Evolutionary conservation across 2,329 filamentous ascomycete species (phyloP).

Genomic region (Hawksworthiomyces lignivorus): DNA sequence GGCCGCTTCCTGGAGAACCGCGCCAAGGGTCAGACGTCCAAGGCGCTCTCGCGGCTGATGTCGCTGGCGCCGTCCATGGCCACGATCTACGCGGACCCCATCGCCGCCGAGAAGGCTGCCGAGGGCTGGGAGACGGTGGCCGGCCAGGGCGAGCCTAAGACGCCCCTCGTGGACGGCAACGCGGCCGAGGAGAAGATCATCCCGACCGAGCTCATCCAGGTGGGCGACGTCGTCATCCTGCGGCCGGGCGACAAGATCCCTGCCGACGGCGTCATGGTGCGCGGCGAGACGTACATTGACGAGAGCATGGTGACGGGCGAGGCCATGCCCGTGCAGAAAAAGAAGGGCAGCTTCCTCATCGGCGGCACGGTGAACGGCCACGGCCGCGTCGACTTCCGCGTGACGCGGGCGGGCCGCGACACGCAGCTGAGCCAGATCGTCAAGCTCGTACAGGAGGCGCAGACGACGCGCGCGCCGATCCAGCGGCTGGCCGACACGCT

Average conservation of each 20-base stretch:
- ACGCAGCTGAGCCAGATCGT: slow-evolving; percentile 98
- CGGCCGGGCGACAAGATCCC: slow-evolving; percentile 95
- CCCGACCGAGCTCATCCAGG: slow-evolving; percentile 87
- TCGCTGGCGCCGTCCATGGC: slow-evolving; percentile 94
- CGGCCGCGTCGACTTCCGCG: slow-evolving; percentile 83
- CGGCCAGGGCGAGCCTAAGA: slow-evolving; percentile 34
- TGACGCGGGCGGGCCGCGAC: slow-evolving; percentile 85
- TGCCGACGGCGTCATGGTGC: slow-evolving; percentile 78
- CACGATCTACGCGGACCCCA: slow-evolving; percentile 90
- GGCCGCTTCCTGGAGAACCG: slow-evolving; percentile 88
- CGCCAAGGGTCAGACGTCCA: slow-evolving; percentile 93
- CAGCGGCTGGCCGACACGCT: slow-evolving; percentile 86
- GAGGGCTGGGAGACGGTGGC: slow-evolving; percentile 60
- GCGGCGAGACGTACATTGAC: slow-evolving; percentile 87
- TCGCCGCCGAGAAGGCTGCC: slow-evolving; percentile 83
- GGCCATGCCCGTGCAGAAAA: slow-evolving; percentile 89
- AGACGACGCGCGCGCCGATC: slow-evolving; percentile 89
- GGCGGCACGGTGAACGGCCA: slow-evolving; percentile 94
- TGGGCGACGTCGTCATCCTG: slow-evolving; percentile 87
- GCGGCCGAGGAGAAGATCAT: slow-evolving; percentile 78
- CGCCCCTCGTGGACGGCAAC: slow-evolving; percentile 41
- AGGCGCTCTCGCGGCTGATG: slow-evolving; percentile 88
- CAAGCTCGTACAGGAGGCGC: slow-evolving; percentile 94
- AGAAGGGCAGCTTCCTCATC: slow-evolving; percentile 69
- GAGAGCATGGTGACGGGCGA: slow-evolving; percentile 99